Percentiles rank a stretch among this genome's conserved stretches.
phyloP scores from a whole-genome alignment of 345 rosid species.

The Adansonia digitata region DNA sequence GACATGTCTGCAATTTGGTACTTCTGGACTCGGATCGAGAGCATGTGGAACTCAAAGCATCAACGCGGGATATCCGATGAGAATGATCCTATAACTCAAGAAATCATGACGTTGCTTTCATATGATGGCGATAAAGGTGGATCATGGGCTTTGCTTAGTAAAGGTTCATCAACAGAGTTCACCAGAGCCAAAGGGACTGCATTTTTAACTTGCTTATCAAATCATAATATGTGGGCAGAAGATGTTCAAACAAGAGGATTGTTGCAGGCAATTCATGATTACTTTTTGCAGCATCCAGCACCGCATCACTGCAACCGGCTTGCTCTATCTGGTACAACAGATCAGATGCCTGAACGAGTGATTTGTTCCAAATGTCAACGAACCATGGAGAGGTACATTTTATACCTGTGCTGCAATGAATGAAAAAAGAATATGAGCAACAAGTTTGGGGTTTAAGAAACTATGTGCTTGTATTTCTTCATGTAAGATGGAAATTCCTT shows the following conservation, averaged over 20 bases:
- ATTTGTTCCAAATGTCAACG: constrained; percentile 56
- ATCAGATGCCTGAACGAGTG: constrained; percentile 43
- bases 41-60: constrained; percentile 48
- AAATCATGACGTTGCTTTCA: constrained; percentile 47
- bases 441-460: too few species aligned
- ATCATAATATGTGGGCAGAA: constrained; percentile 36
- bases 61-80: constrained; percentile 30
- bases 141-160: constrained; percentile 58
- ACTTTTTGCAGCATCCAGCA: constrained; percentile 33
- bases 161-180: constrained; percentile 39
- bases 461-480: too few species aligned
- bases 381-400: constrained; percentile 52
- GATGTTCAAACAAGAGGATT: constrained; percentile 33
- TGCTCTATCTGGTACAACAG: constrained; percentile 47
- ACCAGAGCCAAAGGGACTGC: constrained; percentile 40
- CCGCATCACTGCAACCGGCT: constrained; percentile 58
- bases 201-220: constrained; percentile 30
- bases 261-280: constrained; percentile 39
- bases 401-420: constrained; percentile 58
- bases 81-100: constrained; percentile 47
- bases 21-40: constrained; percentile 45
- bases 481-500: too few species aligned
- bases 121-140: constrained; percentile 48
- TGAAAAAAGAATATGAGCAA: neutral
- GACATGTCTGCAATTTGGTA: constrained; percentile 43